Evolutionary conservation across 2,329 filamentous ascomycete species (phyloP).

Genomic region (Colletotrichum sp.): DNA sequence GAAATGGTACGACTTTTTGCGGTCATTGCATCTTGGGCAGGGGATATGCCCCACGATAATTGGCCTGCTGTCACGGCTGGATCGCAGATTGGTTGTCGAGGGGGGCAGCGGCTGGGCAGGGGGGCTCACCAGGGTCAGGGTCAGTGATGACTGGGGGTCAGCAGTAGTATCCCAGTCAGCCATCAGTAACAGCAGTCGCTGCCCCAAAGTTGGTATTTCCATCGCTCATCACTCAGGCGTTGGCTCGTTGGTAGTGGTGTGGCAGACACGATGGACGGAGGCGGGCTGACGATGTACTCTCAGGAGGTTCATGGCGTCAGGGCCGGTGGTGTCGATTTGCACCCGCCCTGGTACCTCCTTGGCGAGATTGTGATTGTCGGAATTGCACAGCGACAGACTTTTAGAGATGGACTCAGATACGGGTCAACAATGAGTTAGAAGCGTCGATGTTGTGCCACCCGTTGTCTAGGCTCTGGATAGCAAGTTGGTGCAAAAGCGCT

Average conservation of each 20-base stretch:
- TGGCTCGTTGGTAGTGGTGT: not conserved
- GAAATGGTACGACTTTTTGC: constrained; percentile 27
- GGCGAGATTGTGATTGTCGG: not conserved
- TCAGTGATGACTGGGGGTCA: not conserved
- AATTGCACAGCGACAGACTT: not conserved
- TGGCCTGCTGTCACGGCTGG: constrained; percentile 24
- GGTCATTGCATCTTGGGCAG: constrained; percentile 19
- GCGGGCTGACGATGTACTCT: not conserved
- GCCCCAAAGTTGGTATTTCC: not conserved
- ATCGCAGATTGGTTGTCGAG: constrained; percentile 25
- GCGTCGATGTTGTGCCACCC: not conserved
- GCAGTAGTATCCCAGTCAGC: not conserved
- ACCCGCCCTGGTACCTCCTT: not conserved
- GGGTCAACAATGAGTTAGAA: not conserved
- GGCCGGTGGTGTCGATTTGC: not conserved
- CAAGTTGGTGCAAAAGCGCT: not conserved
- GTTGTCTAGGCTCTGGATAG: not conserved
- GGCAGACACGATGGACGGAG: not conserved
- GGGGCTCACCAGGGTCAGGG: constrained; percentile 4
- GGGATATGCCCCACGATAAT: constrained; percentile 20
- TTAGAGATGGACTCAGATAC: not conserved
- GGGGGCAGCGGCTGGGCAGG: constrained; percentile 15
- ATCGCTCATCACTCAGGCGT: not conserved
- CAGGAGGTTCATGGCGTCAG: not conserved
- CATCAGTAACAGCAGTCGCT: not conserved